A percentile compares a stretch with the other conserved stretches of the same genome.
phyloP scores from a whole-genome alignment of 164 flowering plant genomes.

The Umbellularia californica region DNA sequence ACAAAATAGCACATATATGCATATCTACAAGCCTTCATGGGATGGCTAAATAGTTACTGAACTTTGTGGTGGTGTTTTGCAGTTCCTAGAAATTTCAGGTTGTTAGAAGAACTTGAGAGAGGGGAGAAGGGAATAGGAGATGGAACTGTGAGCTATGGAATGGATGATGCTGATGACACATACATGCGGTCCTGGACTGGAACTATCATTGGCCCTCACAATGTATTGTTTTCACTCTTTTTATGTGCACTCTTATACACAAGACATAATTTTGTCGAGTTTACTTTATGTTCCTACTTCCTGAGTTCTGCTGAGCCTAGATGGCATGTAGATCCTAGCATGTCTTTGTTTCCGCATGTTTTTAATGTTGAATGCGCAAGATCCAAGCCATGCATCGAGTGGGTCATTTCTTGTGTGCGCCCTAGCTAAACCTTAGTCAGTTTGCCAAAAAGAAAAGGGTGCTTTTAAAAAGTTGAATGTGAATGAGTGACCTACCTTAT shows the following conservation, averaged over 20 bases:
- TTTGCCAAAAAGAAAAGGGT: not conserved
- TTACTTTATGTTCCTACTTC: not conserved
- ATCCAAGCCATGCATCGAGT: not conserved
- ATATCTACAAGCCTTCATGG: not conserved
- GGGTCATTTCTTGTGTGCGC: not conserved
- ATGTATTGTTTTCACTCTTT: constrained; percentile 24
- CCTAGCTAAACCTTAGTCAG: no score
- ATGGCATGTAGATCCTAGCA: not conserved
- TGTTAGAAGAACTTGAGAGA: constrained; percentile 70
- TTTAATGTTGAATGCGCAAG: not conserved
- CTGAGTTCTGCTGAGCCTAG: not conserved
- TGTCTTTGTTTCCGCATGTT: not conserved
- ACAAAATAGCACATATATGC: not conserved
- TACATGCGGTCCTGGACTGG: constrained; percentile 78
- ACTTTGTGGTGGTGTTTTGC: constrained; percentile 12
- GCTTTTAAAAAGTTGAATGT: not conserved
- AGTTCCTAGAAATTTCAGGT: constrained; percentile 76
- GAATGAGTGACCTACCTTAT: not conserved
- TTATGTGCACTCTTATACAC: not conserved
- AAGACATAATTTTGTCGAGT: not conserved
- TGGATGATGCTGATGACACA: constrained; percentile 78
- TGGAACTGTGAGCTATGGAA: constrained; percentile 80
- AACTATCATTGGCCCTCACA: constrained; percentile 69
- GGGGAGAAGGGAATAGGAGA: constrained; percentile 81
- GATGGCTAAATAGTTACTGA: not conserved